A percentile compares a stretch with the other conserved stretches of the same genome.
phyloP scores from a whole-genome alignment of 306 rosid genomes.

The Medicago ruthenica region DNA sequence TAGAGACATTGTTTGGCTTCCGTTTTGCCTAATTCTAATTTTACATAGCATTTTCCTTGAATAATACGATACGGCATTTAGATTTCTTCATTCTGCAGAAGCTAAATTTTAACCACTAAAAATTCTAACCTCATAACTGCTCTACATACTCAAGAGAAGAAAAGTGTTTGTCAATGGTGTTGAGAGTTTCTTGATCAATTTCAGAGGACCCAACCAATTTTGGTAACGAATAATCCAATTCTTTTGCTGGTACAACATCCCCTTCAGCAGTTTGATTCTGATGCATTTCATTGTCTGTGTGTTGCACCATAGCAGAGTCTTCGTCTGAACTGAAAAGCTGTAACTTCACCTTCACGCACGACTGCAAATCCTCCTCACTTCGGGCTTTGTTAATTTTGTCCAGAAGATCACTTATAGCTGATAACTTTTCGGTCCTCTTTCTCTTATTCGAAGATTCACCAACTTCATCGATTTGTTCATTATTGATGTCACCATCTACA shows the following conservation, averaged over 20 bases:
- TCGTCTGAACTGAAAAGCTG: slow-evolving; percentile 59
- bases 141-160: slow-evolving; percentile 66
- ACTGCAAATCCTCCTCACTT: slow-evolving; percentile 81
- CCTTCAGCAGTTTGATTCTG: slow-evolving; percentile 46
- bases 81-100: slow-evolving; percentile 28
- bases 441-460: slow-evolving; percentile 51
- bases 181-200: slow-evolving; percentile 55
- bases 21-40: slow-evolving; percentile 27
- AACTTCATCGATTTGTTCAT: slow-evolving; percentile 58
- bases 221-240: slow-evolving; percentile 26
- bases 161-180: slow-evolving; percentile 66
- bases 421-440: slow-evolving; percentile 59
- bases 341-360: slow-evolving; percentile 71
- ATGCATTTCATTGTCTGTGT: slow-evolving; percentile 44
- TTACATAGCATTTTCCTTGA: slow-evolving; percentile 27
- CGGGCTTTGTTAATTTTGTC: slow-evolving; percentile 90
- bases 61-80: slow-evolving; percentile 31
- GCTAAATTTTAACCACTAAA: slow-evolving; percentile 13
- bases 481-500: slow-evolving; percentile 45
- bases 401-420: slow-evolving; percentile 66
- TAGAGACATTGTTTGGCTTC: background rate
- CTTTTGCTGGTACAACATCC: slow-evolving; percentile 28
- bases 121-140: slow-evolving; percentile 57
- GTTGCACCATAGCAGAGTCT: slow-evolving; percentile 45
- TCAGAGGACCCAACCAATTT: slow-evolving; percentile 6